A percentile compares a stretch with the other conserved stretches of the same genome.
These are phyloP conservation scores for Trichoderma guizhouense DNA, from an alignment of 2,329 filamentous ascomycete genomes.

Conservation along the genomic window DNA sequence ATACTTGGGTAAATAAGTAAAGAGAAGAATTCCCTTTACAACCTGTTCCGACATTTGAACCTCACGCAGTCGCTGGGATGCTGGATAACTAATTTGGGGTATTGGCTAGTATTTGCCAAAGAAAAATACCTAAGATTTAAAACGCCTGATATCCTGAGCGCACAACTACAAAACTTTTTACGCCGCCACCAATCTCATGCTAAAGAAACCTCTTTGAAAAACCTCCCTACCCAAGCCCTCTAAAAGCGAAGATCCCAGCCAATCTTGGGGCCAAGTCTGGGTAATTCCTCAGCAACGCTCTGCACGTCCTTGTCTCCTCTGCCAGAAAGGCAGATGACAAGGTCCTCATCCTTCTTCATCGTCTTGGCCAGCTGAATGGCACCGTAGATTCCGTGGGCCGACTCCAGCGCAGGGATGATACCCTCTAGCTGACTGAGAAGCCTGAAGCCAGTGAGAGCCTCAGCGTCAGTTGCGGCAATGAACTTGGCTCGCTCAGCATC, in stretches of 20 bases:
- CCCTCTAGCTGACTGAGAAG: conserved; percentile 85
- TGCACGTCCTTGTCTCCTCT: conserved; percentile 98
- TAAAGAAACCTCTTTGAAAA: neutral
- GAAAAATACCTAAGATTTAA: neutral
- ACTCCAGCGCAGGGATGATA: conserved; percentile 94
- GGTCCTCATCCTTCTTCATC: conserved; percentile 81
- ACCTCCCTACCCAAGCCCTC: neutral
- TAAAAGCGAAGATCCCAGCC: conserved; percentile 67
- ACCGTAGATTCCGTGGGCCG: conserved; percentile 86
- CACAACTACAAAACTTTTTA: neutral
- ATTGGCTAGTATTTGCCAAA: neutral
- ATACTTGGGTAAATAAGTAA: neutral
- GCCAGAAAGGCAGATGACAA: conserved; percentile 91
- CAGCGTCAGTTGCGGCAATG: conserved; percentile 83
- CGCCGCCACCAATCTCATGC: neutral
- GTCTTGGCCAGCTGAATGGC: conserved; percentile 88
- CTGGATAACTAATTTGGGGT: neutral
- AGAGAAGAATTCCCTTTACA: neutral
- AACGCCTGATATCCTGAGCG: conserved; percentile 9
- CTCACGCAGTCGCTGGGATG: neutral
- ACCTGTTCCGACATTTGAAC: neutral
- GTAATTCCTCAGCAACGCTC: conserved; percentile 92
- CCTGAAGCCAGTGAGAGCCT: conserved; percentile 85
- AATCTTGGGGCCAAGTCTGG: conserved; percentile 83
- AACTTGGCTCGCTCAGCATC: conserved; percentile 83